Evolutionary conservation across 176 grass and related monocot genomes (phyloP).

Genomic region (Avena sativa): DNA sequence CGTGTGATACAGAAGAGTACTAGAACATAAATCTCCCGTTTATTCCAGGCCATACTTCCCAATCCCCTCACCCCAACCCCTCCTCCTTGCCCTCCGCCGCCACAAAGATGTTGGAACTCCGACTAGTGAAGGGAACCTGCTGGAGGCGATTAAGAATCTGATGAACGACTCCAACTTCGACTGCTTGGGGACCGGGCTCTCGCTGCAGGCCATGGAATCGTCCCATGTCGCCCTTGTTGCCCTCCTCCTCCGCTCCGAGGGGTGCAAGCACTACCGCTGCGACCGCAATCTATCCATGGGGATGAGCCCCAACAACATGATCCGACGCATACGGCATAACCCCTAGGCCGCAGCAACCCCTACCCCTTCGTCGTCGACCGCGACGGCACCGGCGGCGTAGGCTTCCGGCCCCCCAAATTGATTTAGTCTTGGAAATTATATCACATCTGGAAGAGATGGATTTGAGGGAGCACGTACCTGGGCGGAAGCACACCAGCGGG

Average conservation of each 20-base stretch:
- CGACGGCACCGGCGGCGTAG: too few relatives aligned
- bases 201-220: slow-evolving; percentile 97
- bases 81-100: background rate
- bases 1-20: too few relatives aligned
- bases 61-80: background rate
- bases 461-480: too few relatives aligned
- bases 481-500: too few relatives aligned
- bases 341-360: too few relatives aligned
- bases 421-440: too few relatives aligned
- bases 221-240: slow-evolving; percentile 95
- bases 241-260: slow-evolving; percentile 84
- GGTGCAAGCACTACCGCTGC: slow-evolving; percentile 98
- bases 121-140: slow-evolving; percentile 89
- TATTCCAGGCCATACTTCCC: background rate
- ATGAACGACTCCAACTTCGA: slow-evolving; percentile 97
- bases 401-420: too few relatives aligned
- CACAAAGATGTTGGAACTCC: slow-evolving; percentile 74
- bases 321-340: slow-evolving; percentile 45
- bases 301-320: slow-evolving; percentile 95
- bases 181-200: slow-evolving; percentile 90
- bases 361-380: too few relatives aligned
- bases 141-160: slow-evolving; percentile 85
- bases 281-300: slow-evolving; percentile 99
- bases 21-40: too few relatives aligned
- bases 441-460: too few relatives aligned